Conservation (phyloP, 805 yeast genomes). For the Metschnikowia corniflorae region DNA sequence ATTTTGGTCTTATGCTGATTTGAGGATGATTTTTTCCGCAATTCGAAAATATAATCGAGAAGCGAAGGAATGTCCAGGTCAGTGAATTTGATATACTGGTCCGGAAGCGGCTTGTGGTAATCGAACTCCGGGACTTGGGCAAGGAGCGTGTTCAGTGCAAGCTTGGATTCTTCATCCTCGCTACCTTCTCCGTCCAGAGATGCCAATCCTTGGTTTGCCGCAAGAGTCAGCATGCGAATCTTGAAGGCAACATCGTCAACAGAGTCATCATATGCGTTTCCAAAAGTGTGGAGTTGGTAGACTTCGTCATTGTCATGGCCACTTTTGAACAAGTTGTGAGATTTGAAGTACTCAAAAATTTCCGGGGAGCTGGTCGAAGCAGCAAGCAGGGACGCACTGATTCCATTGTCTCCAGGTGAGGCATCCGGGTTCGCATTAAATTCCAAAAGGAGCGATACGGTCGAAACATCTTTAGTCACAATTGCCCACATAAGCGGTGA, state of each 20-base stretch:
- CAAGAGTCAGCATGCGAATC: conserved; percentile 32
- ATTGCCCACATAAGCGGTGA: conserved; percentile 89
- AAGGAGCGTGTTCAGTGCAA: conserved; percentile 28
- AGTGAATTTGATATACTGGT: conserved; percentile 58
- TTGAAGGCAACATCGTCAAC: conserved; percentile 34
- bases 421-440: conserved; percentile 62
- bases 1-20: conserved; percentile 47
- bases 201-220: conserved; percentile 19
- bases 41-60: conserved; percentile 44
- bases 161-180: conserved; percentile 25
- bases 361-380: conserved; percentile 49
- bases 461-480: conserved; percentile 51
- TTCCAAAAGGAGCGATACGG: conserved; percentile 55
- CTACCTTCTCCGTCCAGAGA: conserved; percentile 20
- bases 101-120: conserved; percentile 50
- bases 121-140: conserved; percentile 44
- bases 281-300: conserved; percentile 16
- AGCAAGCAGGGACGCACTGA: conserved; percentile 56
- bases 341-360: conserved; percentile 55
- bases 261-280: conserved; percentile 23
- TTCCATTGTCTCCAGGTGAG: conserved; percentile 29
- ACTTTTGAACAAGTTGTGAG: conserved; percentile 39
- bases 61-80: conserved; percentile 53
- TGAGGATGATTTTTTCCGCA: conserved; percentile 38
- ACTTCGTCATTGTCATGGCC: conserved; percentile 9